Evolutionary conservation across 2,329 filamentous ascomycete genomes (phyloP), one percentile per base, ranked within the genome.

Genomic region (Diatrype stigma): DNA sequence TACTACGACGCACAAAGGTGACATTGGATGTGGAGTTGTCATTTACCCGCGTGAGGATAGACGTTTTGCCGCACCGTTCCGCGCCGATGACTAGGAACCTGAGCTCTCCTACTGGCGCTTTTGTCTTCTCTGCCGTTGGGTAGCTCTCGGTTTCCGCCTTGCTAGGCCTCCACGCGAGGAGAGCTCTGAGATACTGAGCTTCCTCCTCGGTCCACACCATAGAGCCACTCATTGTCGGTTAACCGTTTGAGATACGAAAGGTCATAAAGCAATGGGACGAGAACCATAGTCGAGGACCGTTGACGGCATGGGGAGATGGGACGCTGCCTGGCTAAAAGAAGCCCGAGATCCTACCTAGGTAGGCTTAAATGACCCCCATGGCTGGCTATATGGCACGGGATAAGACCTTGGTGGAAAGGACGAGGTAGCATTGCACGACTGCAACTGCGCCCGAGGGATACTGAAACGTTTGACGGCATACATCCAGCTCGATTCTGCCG

Each of bases 41-140:
- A 42, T 52, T 56, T 58, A 73, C 71, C 55, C 66, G 65, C 5
- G 67, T 69, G 12, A 74, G 51, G 6, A 74, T 60, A 4, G 70
- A 65, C 8, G 71, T 73, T 58, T 75, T 75, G n/a, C 72, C 72
- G 42, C 65, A 67, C 0, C 69, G 68, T 30, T 68, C 65, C 2
- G 63, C 65, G 5, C 72, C 72, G 16, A 73, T 58, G 12, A 74
- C 60, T 23, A 75, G 62, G 21, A 74, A 56, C 42, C 68, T 64
- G 51, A 75, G 68, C 46, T 73, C 69, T 10, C 66, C 70, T 1
- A 56, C 63, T 5, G 63, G 56, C 21, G 56, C 48, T 19, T 58
- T 62, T 23, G 37, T 51, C 23, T 47, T 51, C 23, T 47, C 49
- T 58, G 46, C 40, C 56, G 46, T 38, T 53, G 40, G 48, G 14